Evolutionary conservation across 352 stramenopile genomes (phyloP), one percentile per base, ranked within the genome.

Genomic region (Pythium brachiatum): DNA sequence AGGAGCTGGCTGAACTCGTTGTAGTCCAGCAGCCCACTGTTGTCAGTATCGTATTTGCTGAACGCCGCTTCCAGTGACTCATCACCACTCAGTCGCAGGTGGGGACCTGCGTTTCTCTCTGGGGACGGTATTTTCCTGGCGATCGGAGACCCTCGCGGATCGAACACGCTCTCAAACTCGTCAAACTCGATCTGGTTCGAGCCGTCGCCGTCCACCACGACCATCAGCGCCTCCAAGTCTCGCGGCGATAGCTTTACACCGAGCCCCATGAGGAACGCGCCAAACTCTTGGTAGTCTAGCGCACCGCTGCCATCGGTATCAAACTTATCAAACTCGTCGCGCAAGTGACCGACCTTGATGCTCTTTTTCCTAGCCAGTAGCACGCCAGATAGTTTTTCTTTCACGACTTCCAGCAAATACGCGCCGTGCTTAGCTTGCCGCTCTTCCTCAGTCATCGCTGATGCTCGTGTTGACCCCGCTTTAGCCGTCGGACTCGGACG

Each of bases 271-370:
- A 90, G 60, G 11, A 90, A 73, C 9, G 77, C 78, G 1, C 70
- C 66, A 48, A 90, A 90, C 52, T 90, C 81, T 29, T 84, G 72
- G 41, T 82, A 78, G 52, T 89, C 78, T 0, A 90, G 72, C 31
- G 69, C 62, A 9, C 72, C 64, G 38, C 53, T 87, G n/a, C 65
- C 69, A 12, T 89, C 74, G 7, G 73, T 53, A 50, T 88, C 81
- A 31, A 78, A 90, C 29, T 78, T 70, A 3, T 34, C 58, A 52
- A 88, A 90, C 23, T 84, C 78, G 3, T 62, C 44, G 11, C 60
- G 66, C 7, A 90, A 48, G 41, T 48, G 25, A 18, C 41, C 41
- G 26, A 26, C 20, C 32, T 52, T 53, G 52, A 18, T 36, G 1
- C 20, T 54, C 34, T 12, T 34, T 26, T 52, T 53, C 27, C 66